Evolutionary conservation across 371 early-diverging fungal species (phyloP).

Genomic region (Mortierella sp.): DNA sequence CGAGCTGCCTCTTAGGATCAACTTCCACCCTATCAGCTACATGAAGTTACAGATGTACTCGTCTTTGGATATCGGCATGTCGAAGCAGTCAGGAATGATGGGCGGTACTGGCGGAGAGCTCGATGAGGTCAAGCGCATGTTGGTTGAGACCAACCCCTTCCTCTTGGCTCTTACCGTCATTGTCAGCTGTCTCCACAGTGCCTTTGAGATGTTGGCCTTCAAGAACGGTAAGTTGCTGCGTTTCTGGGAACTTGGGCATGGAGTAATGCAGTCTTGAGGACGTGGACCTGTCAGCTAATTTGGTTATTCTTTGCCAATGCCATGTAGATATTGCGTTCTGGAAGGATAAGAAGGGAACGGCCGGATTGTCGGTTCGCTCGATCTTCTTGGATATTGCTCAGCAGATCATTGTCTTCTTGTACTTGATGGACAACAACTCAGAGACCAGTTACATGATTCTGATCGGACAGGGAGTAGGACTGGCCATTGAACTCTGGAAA

Average conservation of each 20-base stretch:
- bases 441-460: slow-evolving; percentile 93
- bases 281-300: not conserved
- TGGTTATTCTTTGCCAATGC: not conserved
- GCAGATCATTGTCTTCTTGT: slow-evolving; percentile 90
- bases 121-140: slow-evolving; percentile 79
- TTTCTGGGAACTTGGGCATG: too few relatives aligned
- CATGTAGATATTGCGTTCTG: slow-evolving; percentile 90
- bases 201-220: slow-evolving; percentile 96
- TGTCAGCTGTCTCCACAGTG: slow-evolving; percentile 87
- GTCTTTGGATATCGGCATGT: slow-evolving; percentile 76
- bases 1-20: slow-evolving; percentile 76
- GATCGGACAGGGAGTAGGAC: slow-evolving; percentile 81
- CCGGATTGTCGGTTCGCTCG: slow-evolving; percentile 89
- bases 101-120: slow-evolving; percentile 72
- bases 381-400: slow-evolving; percentile 87
- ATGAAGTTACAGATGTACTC: slow-evolving; percentile 84
- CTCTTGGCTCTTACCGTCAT: slow-evolving; percentile 82
- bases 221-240: slow-evolving; percentile 84
- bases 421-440: slow-evolving; percentile 88
- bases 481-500: slow-evolving; percentile 94
- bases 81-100: slow-evolving; percentile 74
- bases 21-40: slow-evolving; percentile 76
- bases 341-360: slow-evolving; percentile 84
- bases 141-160: slow-evolving; percentile 91
- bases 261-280: too few relatives aligned